Evolutionary conservation across 371 early-diverging fungal species (phyloP), one percentile per base, ranked within the genome.

Genomic region (Parasitella parasitica): DNA sequence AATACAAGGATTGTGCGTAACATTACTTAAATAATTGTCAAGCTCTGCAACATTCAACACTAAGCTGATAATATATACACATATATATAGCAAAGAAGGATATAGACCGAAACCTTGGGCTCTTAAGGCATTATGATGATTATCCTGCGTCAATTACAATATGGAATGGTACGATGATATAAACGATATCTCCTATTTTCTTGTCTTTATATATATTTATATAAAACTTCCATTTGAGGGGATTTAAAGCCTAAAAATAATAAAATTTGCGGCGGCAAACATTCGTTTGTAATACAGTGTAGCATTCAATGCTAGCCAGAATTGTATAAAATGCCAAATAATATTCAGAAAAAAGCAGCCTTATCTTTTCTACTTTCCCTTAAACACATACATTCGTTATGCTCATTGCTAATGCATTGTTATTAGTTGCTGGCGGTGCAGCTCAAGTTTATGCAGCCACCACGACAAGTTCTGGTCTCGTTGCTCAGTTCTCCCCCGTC

Each of bases 401-500:
- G 64, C 32, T 56, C 32, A 53, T 64, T 43, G 53, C 57, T n/a
- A 64, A 49, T 26, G 51, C 64, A 8, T 22, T 64, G 9, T 15
- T 64, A 7, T 43, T 64, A 20, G 24, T 53, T 36, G 39, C 57
- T 26, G 64, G 53, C 36, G 64, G 53, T 53, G 64, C 58, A 24
- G 57, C 43, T 8, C 57, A 64, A 27, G 64, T 57, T 34, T 56
- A 56, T 26, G 64, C 64, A 16, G 64, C 64, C 28, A 57, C 64
- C 11, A 15, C 27, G 9, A 64, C 64, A 15, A 41, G 35, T 6
- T 41, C 35, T 6, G 27, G 27, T 6, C 46, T 46, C 9, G 57
- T 50, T 28, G 57, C 67, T 50, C 67, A 67, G 54, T 46, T 59
- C n/a, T 67, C 67, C 11, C 67, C 67, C 43, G 20, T 39, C 15